These are phyloP conservation scores for Trichothecium sympodiale DNA, from an alignment of 2,329 filamentous ascomycete species.

Conservation along the genomic window DNA sequence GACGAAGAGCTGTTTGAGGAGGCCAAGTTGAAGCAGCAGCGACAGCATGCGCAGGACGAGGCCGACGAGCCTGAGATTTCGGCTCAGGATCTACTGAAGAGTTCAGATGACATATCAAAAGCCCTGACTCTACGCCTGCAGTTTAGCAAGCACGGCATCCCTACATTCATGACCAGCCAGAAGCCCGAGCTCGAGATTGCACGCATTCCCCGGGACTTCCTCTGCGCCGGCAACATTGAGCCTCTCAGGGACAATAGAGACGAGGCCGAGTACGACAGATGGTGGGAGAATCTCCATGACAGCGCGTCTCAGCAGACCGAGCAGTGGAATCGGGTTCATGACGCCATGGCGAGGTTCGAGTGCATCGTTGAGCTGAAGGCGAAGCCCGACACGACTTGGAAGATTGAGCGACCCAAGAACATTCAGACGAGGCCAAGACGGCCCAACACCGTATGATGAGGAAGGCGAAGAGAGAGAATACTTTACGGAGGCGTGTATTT, in stretches of 20 bases:
- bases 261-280: constrained; percentile 2
- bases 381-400: constrained; percentile 9
- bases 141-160: constrained; percentile 13
- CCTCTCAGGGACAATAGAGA: not conserved
- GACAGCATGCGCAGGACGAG: too few species aligned
- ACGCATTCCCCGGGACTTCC: too few species aligned
- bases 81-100: too few species aligned
- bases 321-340: constrained; percentile 9
- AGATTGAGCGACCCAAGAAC: too few species aligned
- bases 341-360: constrained; percentile 10
- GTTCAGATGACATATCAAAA: too few species aligned
- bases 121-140: constrained; percentile 4
- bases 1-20: not conserved
- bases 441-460: too few species aligned
- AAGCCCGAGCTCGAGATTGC: constrained; percentile 7
- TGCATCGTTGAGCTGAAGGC: constrained; percentile 12
- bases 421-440: too few species aligned
- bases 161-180: constrained; percentile 9
- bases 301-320: constrained; percentile 4
- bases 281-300: constrained; percentile 7
- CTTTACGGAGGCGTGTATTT: too few species aligned
- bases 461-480: too few species aligned
- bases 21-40: too few species aligned
- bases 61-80: too few species aligned
- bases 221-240: constrained; percentile 8